A percentile compares a stretch with the other conserved stretches of the same genome.
Conservation (phyloP, 352 stramenopile species). For the Pythium biforme region DNA sequence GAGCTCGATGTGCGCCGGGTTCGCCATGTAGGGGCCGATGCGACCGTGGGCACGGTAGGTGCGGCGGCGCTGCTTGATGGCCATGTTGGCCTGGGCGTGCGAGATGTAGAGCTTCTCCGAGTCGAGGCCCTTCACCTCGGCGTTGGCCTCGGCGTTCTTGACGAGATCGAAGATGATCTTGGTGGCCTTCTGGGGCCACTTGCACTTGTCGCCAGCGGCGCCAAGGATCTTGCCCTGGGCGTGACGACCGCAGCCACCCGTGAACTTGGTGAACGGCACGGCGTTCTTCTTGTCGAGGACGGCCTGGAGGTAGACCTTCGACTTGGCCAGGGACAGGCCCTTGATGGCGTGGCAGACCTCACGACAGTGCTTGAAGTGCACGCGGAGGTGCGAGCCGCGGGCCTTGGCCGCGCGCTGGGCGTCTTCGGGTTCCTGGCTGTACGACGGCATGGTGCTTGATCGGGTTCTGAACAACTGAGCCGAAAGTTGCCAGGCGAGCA, state of each 20-base stretch:
- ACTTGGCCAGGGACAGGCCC: conserved; percentile 95
- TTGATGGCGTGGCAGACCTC: conserved; percentile 98
- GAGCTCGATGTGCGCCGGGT: conserved; percentile 99
- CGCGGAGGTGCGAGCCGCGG: conserved; percentile 95
- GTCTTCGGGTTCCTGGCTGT: conserved; percentile 91
- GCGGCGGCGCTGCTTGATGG: conserved; percentile 97
- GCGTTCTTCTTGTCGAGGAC: conserved; percentile 98
- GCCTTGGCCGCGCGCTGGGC: conserved; percentile 91
- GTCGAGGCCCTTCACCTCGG: conserved; percentile 97
- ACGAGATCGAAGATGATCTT: conserved; percentile 98
- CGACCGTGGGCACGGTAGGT: conserved; percentile 98
- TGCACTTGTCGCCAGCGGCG: conserved; percentile 95
- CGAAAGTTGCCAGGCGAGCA: neutral
- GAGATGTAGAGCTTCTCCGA: conserved; percentile 96
- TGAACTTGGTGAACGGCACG: conserved; percentile 99
- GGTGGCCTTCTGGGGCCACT: conserved; percentile 98
- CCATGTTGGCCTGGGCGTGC: conserved; percentile 97
- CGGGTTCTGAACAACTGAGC: conserved; percentile 63
- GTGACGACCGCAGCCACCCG: conserved; percentile 97
- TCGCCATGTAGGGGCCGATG: conserved; percentile 98
- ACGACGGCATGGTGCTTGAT: conserved; percentile 77
- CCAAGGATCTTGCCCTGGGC: conserved; percentile 95
- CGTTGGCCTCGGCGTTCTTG: conserved; percentile 99
- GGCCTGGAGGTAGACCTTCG: conserved; percentile 94
- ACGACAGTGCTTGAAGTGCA: conserved; percentile 99